Conservation (phyloP, 176 grass and related monocot species). For the Oryza longistaminata region DNA sequence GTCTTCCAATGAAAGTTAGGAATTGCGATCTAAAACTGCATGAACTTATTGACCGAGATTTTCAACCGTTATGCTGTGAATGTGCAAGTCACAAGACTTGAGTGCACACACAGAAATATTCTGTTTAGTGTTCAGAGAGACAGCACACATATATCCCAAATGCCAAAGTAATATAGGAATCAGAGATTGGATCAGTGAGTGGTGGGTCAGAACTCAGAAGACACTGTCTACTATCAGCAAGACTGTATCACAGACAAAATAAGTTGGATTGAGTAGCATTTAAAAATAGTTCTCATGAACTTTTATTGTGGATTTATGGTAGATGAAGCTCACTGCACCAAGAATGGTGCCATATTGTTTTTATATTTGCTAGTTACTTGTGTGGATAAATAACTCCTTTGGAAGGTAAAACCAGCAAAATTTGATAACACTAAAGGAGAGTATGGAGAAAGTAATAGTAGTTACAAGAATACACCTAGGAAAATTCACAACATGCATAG, state of each 20-base stretch:
- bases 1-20: not conserved
- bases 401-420: not conserved
- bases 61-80: not conserved
- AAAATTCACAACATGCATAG: not conserved
- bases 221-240: not conserved
- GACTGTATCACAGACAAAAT: not conserved
- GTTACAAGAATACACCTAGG: not conserved
- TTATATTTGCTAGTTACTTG: not conserved
- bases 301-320: not conserved
- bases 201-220: not conserved
- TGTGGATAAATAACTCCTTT: not conserved
- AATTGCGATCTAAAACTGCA: not conserved
- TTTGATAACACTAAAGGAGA: not conserved
- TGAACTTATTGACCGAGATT: not conserved
- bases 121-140: not conserved
- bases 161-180: not conserved
- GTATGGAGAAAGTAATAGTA: not conserved
- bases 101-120: not conserved
- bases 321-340: not conserved
- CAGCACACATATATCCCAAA: not conserved
- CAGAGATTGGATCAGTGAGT: not conserved
- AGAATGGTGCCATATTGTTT: not conserved
- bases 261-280: not conserved
- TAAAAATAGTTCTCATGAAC: not conserved
- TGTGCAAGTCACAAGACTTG: not conserved